Base-by-base conservation (phyloP, 2,329 filamentous ascomycete genomes). In the Didymosphaeria variabile region DNA sequence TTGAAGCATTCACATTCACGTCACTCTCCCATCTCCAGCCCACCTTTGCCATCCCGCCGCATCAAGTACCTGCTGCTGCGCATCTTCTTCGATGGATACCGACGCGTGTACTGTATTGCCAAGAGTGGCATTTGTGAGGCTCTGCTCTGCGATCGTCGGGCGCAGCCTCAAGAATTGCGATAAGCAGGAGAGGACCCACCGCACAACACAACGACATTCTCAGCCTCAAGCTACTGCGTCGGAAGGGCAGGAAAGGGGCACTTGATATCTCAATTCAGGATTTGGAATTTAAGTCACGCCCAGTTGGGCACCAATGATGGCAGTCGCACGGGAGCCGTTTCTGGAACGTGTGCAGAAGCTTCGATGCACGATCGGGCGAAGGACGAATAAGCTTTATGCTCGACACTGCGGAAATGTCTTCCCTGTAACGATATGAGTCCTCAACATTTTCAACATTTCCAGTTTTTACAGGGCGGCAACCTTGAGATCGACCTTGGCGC, bases 341-440 rank as follows among this genome's bases (percentile, higher is more conserved):
- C 34, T 23, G 29, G 40, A 36, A 46, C 50, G 36, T 31, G 42
- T 23, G 31, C 52, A 47, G 44, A 53, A 47, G 21, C 40, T 36
- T 58, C 50, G 31, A 15, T 49, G 38, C 40, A 32, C n/a, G 42
- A 40, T 23, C 45, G 46, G 32, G 47, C 40, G 49, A 44, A 50
- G 58, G 56, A 49, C 9, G 46, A 23, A 54, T 34, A 57, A 38
- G 55, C 40, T 55, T 57, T 50, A 40, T 49, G 55, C 54, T 51
- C 40, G 44, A 57, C 26, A n/a, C 31, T 47, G 42, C 40, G 29
- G 12, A 52, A 34, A 34, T 23, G 34, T 23, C n/a, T n/a, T 56
- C n/a, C 42, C 13, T 36, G 54, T 46, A 26, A 56, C 42, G 54
- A 21, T 38, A 23, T 21, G 26, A 19, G n/a, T 29, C 34, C 36